Evolutionary conservation across 768 basidiomycete genomes (phyloP).

Genomic region (Tephrocybe sp.): DNA sequence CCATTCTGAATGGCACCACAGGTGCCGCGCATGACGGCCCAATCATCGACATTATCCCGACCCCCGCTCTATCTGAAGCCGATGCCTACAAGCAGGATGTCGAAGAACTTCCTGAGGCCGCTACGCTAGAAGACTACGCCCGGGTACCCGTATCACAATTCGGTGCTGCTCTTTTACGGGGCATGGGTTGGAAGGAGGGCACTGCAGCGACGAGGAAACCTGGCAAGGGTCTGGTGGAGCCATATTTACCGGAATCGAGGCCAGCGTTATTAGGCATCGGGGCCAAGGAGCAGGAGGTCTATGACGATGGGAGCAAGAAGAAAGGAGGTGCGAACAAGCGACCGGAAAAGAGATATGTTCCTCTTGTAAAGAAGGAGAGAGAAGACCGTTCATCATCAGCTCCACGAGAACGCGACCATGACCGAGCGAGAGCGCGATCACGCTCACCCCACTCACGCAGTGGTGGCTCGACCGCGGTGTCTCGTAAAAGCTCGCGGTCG

Average conservation of each 20-base stretch:
- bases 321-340: constrained; percentile 40
- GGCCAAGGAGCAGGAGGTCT: constrained; percentile 80
- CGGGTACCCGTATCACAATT: constrained; percentile 92
- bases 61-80: constrained; percentile 61
- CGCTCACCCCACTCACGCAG: constrained; percentile 33
- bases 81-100: constrained; percentile 89
- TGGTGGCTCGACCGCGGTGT: constrained; percentile 39
- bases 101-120: constrained; percentile 69
- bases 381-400: constrained; percentile 29
- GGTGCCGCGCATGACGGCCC: constrained; percentile 40
- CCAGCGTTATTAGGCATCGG: constrained; percentile 92
- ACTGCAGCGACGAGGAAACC: constrained; percentile 66
- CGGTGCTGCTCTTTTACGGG: constrained; percentile 88
- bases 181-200: constrained; percentile 96
- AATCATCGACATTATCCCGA: constrained; percentile 64
- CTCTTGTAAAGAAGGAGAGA: constrained; percentile 73
- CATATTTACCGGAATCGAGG: constrained; percentile 79
- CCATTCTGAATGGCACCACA: constrained; percentile 62
- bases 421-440: constrained; percentile 35
- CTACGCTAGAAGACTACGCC: constrained; percentile 83
- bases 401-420: constrained; percentile 12
- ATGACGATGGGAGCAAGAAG: constrained; percentile 67
- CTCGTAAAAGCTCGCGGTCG: constrained; percentile 52
- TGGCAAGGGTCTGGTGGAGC: constrained; percentile 64
- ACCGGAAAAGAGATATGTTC: constrained; percentile 79